Evolutionary conservation across 352 stramenopile species (phyloP).

Genomic region (Pythium aphanidermatum): DNA sequence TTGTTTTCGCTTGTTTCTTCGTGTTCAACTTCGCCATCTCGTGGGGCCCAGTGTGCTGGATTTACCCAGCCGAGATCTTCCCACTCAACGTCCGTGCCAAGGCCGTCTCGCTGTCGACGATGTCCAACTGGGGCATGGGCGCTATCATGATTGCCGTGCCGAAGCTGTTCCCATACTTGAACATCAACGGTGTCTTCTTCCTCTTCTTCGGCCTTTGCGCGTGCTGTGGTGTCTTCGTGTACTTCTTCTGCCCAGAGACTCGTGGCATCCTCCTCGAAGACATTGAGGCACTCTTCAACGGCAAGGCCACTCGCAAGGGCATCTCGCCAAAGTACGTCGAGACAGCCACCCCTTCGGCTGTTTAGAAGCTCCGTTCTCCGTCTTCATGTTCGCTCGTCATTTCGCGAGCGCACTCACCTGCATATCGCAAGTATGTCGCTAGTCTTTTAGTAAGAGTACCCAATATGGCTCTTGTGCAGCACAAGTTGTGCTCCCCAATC

Average conservation of each 20-base stretch:
- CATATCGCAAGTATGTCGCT: too few relatives aligned
- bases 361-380: too few relatives aligned
- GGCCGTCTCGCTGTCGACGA: constrained; percentile 27
- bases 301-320: constrained; percentile 6
- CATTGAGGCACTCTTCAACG: constrained; percentile 23
- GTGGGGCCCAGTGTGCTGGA: constrained; percentile 43
- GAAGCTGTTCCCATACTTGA: constrained; percentile 34
- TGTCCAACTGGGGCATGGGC: constrained; percentile 23
- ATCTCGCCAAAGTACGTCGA: constrained; percentile 15
- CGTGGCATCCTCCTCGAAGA: constrained; percentile 20
- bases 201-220: constrained; percentile 34
- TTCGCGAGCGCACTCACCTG: too few relatives aligned
- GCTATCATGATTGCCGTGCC: constrained; percentile 29
- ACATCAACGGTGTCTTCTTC: constrained; percentile 37
- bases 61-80: constrained; percentile 50
- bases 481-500: too few relatives aligned
- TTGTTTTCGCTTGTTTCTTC: constrained; percentile 13
- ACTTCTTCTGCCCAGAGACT: constrained; percentile 29
- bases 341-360: too few relatives aligned
- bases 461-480: too few relatives aligned
- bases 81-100: constrained; percentile 33
- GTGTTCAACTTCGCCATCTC: constrained; percentile 28
- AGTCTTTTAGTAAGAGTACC: too few relatives aligned
- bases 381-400: too few relatives aligned
- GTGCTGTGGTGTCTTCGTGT: constrained; percentile 23